phyloP scores from a whole-genome alignment of 495 filamentous ascomycete genomes.

The Pseudevernia furfuracea region DNA sequence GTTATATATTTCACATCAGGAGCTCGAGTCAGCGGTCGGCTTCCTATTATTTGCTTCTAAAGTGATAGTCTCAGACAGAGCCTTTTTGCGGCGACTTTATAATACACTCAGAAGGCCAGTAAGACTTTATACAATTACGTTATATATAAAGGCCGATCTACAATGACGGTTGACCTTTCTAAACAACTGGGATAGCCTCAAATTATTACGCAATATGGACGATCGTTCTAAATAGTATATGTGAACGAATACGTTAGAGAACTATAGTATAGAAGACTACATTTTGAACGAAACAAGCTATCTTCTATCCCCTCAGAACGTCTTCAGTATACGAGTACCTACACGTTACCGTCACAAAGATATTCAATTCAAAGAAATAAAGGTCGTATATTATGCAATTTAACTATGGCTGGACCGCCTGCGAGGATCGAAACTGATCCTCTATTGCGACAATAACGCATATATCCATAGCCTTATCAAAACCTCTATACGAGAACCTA shows the following conservation, averaged over 20 bases:
- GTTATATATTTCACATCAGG: no score
- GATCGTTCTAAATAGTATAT: background rate
- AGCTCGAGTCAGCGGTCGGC: no score
- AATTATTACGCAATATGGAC: background rate
- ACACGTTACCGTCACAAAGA: background rate
- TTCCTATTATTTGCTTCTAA: no score
- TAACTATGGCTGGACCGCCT: background rate
- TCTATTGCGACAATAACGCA: no score
- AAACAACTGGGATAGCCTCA: background rate
- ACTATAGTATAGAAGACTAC: background rate
- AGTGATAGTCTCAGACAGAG: no score
- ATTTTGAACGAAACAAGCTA: background rate
- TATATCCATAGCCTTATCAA: no score
- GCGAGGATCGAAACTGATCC: background rate
- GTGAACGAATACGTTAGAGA: background rate
- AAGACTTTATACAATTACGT: no score
- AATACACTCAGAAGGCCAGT: no score
- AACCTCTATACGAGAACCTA: background rate
- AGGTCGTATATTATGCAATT: background rate
- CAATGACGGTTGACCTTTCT: background rate
- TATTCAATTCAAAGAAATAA: constrained; percentile 7
- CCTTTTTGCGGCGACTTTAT: no score
- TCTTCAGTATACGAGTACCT: background rate
- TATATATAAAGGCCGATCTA: background rate
- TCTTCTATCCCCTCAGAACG: no score